Conservation (phyloP, 805 yeast genomes). For the Candida maesae region DNA sequence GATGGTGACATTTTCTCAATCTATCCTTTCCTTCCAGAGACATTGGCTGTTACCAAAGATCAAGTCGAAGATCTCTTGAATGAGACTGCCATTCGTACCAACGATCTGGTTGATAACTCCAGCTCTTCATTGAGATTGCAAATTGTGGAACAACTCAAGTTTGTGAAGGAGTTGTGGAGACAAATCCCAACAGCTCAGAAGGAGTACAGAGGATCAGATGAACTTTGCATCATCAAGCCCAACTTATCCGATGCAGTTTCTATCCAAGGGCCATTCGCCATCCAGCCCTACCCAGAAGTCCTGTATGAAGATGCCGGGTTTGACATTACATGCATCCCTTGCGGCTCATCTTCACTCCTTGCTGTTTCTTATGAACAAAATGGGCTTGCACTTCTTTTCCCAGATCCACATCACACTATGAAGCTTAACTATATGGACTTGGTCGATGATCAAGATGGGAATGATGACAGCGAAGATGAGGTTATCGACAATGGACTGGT, state of each 20-base stretch:
- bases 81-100: constrained; percentile 29
- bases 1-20: constrained; percentile 60
- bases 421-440: constrained; percentile 25
- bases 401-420: constrained; percentile 34
- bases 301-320: constrained; percentile 45
- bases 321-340: constrained; percentile 29
- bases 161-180: constrained; percentile 32
- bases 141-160: constrained; percentile 34
- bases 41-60: constrained; percentile 34
- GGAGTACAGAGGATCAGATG: constrained; percentile 24
- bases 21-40: constrained; percentile 60
- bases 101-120: constrained; percentile 23
- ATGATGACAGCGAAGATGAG: too few relatives aligned
- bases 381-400: constrained; percentile 28
- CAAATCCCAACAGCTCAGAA: constrained; percentile 20
- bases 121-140: constrained; percentile 8
- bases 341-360: constrained; percentile 28
- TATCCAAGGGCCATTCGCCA: constrained; percentile 51
- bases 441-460: too few relatives aligned
- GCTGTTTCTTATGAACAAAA: constrained; percentile 28
- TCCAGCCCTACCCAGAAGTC: constrained; percentile 51
- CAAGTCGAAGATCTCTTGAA: constrained; percentile 33
- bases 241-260: constrained; percentile 12
- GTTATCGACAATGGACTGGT: background rate
- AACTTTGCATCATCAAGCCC: constrained; percentile 22